Base-by-base conservation (phyloP, 495 filamentous ascomycete genomes). In the Parmelia sp. region DNA sequence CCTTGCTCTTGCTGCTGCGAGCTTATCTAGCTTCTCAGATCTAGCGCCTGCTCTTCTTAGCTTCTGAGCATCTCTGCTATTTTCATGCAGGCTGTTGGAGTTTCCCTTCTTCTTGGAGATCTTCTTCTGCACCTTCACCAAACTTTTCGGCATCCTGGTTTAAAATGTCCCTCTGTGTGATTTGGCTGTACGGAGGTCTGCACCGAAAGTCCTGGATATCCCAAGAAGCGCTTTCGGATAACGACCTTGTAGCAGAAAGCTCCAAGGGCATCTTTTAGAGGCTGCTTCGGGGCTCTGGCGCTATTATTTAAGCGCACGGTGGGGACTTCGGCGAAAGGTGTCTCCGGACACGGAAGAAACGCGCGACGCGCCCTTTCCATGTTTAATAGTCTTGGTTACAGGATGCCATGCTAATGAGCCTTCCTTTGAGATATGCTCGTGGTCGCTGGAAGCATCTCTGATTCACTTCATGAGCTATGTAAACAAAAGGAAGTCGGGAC, bases 101-200 rank as follows among this genome's bases (percentile, higher is more conserved):
- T 83, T 84, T 58, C 84, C 83, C 75, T 89, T 89, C 76, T 92
- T 92, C 78, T 92, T 92, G 27, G 84, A 73, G 57, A 96, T 89
- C 64, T 90, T 84, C 77, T 96, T 97, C 62, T 90, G 86, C 44
- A 92, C 86, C 69, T 92, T 96, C 57, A 83, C 74, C 19, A 95
- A 72, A 65, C 83, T 83, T 68, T 87, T 90, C 19, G 90, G 84
- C 91, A 96, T 95, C 31, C 69, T 77, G 74, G 60, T 42, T 57
- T 31, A 56, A 29, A 64, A 36, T 19, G 21, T 36, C 14, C 12
- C 36, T 55, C 61, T 39, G 27, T 55, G 39, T 57, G 47, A 23
- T 36, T n/a, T n/a, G n/a, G n/a, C n/a, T n/a, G n/a, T n/a, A n/a
- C n/a, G n/a, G n/a, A n/a, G n/a, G n/a, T n/a, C n/a, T n/a, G n/a